Evolutionary conservation across 441 rosid genomes (phyloP), one percentile per base, ranked within the genome.

Genomic region (Arabidopsis lyrata): DNA sequence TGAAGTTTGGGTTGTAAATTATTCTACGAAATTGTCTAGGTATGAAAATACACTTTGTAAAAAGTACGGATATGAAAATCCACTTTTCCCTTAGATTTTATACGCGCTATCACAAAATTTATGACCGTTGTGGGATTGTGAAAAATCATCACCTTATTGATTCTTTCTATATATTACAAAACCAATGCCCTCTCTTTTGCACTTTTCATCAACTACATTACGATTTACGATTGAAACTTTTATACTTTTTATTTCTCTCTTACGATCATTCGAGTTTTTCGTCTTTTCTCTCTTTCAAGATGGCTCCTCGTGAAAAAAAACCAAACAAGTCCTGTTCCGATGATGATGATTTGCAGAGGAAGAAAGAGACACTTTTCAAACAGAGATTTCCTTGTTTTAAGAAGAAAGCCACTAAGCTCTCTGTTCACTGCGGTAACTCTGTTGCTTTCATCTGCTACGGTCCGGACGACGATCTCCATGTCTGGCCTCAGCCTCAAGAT

Each of bases 391-490:
- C 41, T 2, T 29, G 42, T 1, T 63, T 45, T 14, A 47, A 65
- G 56, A 48, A 65, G 58, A 65, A 65, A 35, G 70, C 58, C 8
- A 65, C 8, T 0, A 58, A 65, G 14, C 58, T 65, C 13, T 65
- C 34, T 18, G 14, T 65, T 49, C 35, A 49, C 3, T 35, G 58
- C 8, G 58, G 47, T 0, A 65, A 65, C 47, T 65, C 47, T 5
- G 58, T 65, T 2, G 47, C 35, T 1, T 50, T 31, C 31, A 64
- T 64, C 16, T 47, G 31, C 32, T 16, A 64, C 13, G 68, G 68
- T 0, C 68, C 56, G 3, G 56, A 47, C 11, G 13, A 45, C 10
- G 29, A 47, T 48, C 55, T 64, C 2, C 58, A 49, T 13, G 35
- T 50, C 47, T 49, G 47, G 70, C 70, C 70, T 3, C 22, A 65